These are phyloP conservation scores for Pleodorina starrii DNA, from an alignment of 139 green algal genomes.

Conservation along the genomic window DNA sequence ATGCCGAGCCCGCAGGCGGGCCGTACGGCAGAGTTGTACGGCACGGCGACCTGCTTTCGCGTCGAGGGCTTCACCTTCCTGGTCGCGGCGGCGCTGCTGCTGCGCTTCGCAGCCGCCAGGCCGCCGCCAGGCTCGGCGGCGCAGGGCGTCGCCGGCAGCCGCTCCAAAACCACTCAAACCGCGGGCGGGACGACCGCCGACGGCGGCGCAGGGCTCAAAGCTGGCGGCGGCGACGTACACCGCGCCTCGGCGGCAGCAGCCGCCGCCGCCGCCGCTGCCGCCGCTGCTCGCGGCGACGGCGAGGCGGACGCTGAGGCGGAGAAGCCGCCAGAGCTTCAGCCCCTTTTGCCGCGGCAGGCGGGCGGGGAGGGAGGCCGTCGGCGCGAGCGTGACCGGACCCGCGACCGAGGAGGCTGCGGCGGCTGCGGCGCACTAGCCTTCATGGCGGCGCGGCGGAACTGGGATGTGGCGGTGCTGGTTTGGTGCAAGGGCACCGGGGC, in stretches of 20 bases:
- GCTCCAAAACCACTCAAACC: too few relatives aligned
- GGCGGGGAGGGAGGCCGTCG: not conserved
- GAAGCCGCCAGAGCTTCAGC: conserved; percentile 15
- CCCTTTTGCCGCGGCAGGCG: not conserved
- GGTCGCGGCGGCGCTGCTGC: conserved; percentile 7
- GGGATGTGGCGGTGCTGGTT: conserved; percentile 18
- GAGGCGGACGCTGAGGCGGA: not conserved
- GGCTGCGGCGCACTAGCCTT: conserved; percentile 16
- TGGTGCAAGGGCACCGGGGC: conserved; percentile 29
- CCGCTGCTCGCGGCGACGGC: not conserved
- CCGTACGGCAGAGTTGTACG: conserved; percentile 21
- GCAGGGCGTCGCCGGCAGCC: too few relatives aligned
- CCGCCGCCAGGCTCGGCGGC: not conserved
- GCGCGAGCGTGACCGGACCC: not conserved
- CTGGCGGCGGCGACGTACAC: not conserved
- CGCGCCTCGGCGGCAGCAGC: not conserved
- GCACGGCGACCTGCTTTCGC: conserved; percentile 19
- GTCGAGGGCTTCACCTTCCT: conserved; percentile 15
- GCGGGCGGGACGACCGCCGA: too few relatives aligned
- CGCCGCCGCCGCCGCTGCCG: not conserved
- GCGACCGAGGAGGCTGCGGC: not conserved
- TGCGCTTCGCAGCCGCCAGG: not conserved
- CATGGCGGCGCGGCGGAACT: conserved; percentile 1
- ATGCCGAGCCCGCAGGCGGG: conserved; percentile 33
- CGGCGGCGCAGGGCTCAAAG: too few relatives aligned